phyloP scores from a whole-genome alignment of 257 asterid genomes.

The Marsdenia floribunda region DNA sequence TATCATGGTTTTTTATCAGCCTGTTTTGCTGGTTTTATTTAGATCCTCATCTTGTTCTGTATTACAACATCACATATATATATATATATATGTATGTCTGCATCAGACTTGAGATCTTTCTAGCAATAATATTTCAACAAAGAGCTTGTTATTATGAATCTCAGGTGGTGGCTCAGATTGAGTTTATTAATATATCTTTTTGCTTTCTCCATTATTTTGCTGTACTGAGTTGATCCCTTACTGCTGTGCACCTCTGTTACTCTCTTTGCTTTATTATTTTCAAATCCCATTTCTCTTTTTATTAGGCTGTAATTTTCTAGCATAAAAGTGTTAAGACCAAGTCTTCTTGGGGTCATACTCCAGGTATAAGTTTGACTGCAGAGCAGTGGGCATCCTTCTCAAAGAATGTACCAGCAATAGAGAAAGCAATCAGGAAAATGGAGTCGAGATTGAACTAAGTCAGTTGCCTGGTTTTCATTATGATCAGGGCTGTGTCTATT shows the following conservation, averaged over 20 bases:
- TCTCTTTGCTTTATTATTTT: background rate
- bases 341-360: background rate
- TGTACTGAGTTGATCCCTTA: background rate
- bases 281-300: background rate
- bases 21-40: background rate
- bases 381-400: conserved; percentile 78
- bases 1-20: background rate
- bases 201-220: background rate
- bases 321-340: too few species aligned
- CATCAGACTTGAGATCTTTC: background rate
- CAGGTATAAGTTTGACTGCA: conserved; percentile 87
- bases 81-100: background rate
- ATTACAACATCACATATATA: background rate
- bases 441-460: conserved; percentile 47
- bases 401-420: conserved; percentile 67
- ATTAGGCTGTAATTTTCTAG: background rate
- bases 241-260: background rate
- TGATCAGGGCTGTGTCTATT: conserved; percentile 4
- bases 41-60: background rate
- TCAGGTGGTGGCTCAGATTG: background rate
- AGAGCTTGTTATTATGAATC: background rate
- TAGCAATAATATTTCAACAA: background rate
- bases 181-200: background rate
- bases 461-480: background rate
- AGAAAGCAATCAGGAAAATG: conserved; percentile 77